Evolutionary conservation across 2,329 filamentous ascomycete genomes (phyloP), one percentile per base, ranked within the genome.

Genomic region (Stemphylium beticola): DNA sequence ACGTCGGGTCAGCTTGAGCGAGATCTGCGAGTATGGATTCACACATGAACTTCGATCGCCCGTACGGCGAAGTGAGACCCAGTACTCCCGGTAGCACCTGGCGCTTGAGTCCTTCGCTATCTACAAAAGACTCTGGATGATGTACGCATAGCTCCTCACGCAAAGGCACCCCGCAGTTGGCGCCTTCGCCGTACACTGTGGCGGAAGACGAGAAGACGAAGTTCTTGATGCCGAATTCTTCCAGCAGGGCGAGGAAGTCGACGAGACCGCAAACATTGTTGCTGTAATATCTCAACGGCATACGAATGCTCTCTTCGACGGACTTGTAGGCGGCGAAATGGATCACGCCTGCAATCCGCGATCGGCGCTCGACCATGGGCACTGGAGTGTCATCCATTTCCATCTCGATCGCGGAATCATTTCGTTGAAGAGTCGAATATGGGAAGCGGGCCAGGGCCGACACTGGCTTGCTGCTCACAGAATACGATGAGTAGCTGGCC

Each of bases 261-360:
- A 89, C 78, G 4, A 89, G 75, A 0, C 86, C 87, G 62, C 82
- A 83, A 29, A 89, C 85, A 56, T 89, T 89, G 77, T 89, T 89
- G 55, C 81, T 79, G 72, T 89, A 89, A 73, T 89, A 89, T 54
- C 82, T 82, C 51, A 89, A 72, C 0, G 86, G 86, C 53, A 79
- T 76, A 22, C 75, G 72, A 56, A 88, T 87, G 38, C 84, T 87
- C 62, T 89, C 86, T 22, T 82, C 81, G 0, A 88, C 85, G 2
- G 86, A 85, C 69, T 89, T 89, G 77, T 84, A 84, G 1, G 87
- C 87, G 12, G 87, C 87, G 61, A 89, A 89, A 66, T 89, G 87
- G 53, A 89, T 87, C n/a, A 89, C 85, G 0, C 85, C 86, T 0
- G 77, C 76, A 57, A 88, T 86, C 26, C 76, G 79, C 2, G 83